Evolutionary conservation across 2,329 filamentous ascomycete genomes (phyloP), one percentile per base, ranked within the genome.

Genomic region (Penicillium rolfsii): DNA sequence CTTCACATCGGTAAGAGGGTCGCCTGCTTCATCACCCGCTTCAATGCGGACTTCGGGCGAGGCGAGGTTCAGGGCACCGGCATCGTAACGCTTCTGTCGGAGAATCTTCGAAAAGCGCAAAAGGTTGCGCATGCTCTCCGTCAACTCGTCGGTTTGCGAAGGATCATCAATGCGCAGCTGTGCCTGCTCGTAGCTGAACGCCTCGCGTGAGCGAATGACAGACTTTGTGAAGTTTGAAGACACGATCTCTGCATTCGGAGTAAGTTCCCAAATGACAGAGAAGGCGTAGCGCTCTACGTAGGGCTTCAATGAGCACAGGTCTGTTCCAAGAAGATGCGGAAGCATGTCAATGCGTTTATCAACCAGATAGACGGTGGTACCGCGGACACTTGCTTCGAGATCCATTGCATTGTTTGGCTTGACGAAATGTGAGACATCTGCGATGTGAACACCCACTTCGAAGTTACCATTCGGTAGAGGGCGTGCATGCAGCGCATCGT

Each of bases 311-410:
- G 95, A 99, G 80, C 95, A 99, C 1, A 99, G 83, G 72, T 99
- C 93, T 0, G 95, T 99, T 60, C 95, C 95, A 12, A 99, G 88
- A 35, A 99, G 88, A 84, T 93, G 93, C 0, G 96, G 96, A 76
- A 99, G 84, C 96, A 99, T 99, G 81, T 99, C 96, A 71, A 99
- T 99, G 70, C 95, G 93, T 83, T 99, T 99, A 78, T 99, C 95
- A 3, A 99, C 95, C 16, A 99, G 83, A 75, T 99, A 99, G 30
- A 99, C 95, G 0, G 94, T 98, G 4, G 95, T 98, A 64, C 95
- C 95, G 70, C 95, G 89, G 72, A 96, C 87, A 73, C 92, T 95
- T 3, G 95, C 95, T 79, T 99, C 95, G 52, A 88, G 86, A 74
- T 99, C 96, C 95, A 99, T 99, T 57, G 95, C 90, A 72, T 94